These are phyloP conservation scores for Coemansia sp. DNA, from an alignment of 192 early-diverging fungal species.

Conservation along the genomic window DNA sequence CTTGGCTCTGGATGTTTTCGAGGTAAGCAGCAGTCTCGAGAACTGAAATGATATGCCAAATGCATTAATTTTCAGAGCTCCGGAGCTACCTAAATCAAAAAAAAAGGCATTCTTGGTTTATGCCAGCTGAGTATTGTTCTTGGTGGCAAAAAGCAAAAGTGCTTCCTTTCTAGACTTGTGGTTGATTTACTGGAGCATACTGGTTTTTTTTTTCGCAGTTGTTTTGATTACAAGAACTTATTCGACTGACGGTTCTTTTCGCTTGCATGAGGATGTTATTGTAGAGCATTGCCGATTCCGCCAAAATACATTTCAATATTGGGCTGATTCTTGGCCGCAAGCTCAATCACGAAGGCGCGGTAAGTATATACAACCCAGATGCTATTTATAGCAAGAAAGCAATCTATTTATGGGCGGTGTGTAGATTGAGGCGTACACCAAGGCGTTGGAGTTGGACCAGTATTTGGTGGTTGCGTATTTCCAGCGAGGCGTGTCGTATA, in stretches of 20 bases:
- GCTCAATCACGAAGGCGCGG: constrained; percentile 74
- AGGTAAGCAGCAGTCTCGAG: too few relatives aligned
- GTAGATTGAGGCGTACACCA: constrained; percentile 72
- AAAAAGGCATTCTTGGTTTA: too few relatives aligned
- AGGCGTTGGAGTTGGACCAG: constrained; percentile 75
- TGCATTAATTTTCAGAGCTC: too few relatives aligned
- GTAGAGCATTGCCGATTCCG: constrained; percentile 74
- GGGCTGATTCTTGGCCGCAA: constrained; percentile 75
- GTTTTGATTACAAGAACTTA: not conserved
- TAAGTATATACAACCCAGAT: constrained; percentile 54
- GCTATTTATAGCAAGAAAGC: constrained; percentile 18
- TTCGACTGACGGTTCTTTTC: constrained; percentile 1
- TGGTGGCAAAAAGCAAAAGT: not conserved
- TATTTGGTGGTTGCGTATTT: constrained; percentile 92
- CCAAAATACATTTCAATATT: constrained; percentile 97
- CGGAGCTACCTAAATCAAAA: too few relatives aligned
- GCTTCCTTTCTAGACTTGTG: not conserved
- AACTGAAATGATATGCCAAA: too few relatives aligned
- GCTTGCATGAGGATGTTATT: not conserved
- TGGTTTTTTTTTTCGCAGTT: not conserved
- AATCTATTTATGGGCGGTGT: not conserved
- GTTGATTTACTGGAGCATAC: not conserved
- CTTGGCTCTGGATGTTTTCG: constrained; percentile 65
- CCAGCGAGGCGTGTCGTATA: constrained; percentile 84
- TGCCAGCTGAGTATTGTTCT: too few relatives aligned